phyloP scores from a whole-genome alignment of 305 asterid species.

The Andrographis paniculata region DNA sequence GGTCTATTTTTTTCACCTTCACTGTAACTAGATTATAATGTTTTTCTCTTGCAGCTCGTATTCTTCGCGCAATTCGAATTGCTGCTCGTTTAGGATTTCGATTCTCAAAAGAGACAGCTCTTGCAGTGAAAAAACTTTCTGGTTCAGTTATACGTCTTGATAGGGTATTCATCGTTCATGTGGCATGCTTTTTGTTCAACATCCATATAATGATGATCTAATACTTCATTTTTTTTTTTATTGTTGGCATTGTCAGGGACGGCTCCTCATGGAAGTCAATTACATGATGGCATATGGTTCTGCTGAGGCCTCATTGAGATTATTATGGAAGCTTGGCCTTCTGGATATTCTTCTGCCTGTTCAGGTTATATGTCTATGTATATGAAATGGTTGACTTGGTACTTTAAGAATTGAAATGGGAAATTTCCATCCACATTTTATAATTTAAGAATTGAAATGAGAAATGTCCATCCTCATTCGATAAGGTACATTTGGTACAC shows the following conservation, averaged over 20 bases:
- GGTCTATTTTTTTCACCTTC: neutral
- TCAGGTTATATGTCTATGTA: constrained; percentile 37
- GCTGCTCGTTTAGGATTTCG: constrained; percentile 74
- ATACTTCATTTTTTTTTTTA: constrained; percentile 2
- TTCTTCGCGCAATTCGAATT: constrained; percentile 84
- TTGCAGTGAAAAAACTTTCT: constrained; percentile 52
- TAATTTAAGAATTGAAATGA: too few relatives aligned
- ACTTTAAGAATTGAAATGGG: neutral
- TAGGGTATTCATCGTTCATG: constrained; percentile 40
- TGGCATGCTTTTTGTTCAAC: constrained; percentile 8
- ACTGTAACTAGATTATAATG: constrained; percentile 9
- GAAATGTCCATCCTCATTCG: too few relatives aligned
- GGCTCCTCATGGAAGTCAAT: constrained; percentile 95
- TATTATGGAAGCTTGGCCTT: constrained; percentile 87
- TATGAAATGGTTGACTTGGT: neutral
- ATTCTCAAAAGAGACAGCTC: constrained; percentile 68
- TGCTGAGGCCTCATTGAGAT: constrained; percentile 78
- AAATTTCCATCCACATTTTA: neutral
- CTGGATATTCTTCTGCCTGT: constrained; percentile 75
- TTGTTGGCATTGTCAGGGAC: constrained; percentile 43
- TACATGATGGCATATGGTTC: constrained; percentile 97
- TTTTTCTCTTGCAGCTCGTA: constrained; percentile 58
- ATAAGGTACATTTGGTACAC: neutral
- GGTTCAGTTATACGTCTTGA: constrained; percentile 66
- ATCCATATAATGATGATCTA: constrained; percentile 10